These are phyloP conservation scores for Linnemannia schmuckeri DNA, from an alignment of 192 early-diverging fungal genomes.

Conservation along the genomic window DNA sequence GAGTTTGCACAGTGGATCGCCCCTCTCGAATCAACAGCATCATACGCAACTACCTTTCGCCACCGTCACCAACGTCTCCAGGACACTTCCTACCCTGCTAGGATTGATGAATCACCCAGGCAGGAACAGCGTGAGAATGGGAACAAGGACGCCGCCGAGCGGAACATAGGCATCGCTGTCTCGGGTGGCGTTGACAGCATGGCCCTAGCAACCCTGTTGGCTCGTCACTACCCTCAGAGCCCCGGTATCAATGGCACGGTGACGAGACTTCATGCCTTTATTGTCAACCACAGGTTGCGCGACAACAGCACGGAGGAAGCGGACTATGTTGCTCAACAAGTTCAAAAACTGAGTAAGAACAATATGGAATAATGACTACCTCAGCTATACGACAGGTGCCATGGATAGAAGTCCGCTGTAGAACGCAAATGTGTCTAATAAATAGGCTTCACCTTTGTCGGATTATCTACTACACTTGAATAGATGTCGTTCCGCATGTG, in stretches of 20 bases:
- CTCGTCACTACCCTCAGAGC: constrained; percentile 7
- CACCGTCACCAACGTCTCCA: not conserved
- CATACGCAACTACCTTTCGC: not conserved
- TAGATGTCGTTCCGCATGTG: constrained; percentile 20
- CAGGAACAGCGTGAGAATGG: not conserved
- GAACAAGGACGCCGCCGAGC: not conserved
- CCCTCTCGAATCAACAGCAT: not conserved
- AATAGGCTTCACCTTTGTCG: not conserved
- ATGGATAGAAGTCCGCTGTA: not conserved
- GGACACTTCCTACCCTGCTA: too few species aligned
- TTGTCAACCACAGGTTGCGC: constrained; percentile 63
- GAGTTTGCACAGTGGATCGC: constrained; percentile 30
- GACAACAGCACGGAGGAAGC: constrained; percentile 58
- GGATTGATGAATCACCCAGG: not conserved
- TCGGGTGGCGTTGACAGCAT: constrained; percentile 59
- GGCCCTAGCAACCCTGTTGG: constrained; percentile 43
- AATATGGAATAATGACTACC: not conserved
- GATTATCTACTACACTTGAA: not conserved
- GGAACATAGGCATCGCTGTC: constrained; percentile 49
- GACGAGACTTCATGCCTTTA: constrained; percentile 52
- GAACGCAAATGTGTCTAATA: not conserved
- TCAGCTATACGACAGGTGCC: not conserved
- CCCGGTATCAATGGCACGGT: too few species aligned
- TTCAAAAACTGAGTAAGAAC: constrained; percentile 41
- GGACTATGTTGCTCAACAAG: constrained; percentile 33